These are phyloP conservation scores for Dentiscutata heterogama DNA, from an alignment of 371 early-diverging fungal species.

Conservation along the genomic window DNA sequence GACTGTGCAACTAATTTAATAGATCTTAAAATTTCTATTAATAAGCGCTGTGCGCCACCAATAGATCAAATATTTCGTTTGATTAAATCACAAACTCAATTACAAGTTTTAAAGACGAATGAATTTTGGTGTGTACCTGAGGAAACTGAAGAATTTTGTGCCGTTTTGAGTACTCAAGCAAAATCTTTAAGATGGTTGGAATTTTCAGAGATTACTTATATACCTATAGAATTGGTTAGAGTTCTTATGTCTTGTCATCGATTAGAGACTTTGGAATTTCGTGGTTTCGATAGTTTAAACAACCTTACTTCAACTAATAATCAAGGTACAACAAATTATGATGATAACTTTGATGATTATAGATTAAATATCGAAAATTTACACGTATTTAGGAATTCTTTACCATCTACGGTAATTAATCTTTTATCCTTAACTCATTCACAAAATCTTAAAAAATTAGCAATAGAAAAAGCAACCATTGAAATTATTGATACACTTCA, in stretches of 20 bases:
- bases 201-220: background rate
- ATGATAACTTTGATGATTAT: background rate
- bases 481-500: no score
- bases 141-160: background rate
- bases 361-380: background rate
- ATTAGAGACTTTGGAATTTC: conserved; percentile 9
- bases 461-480: no score
- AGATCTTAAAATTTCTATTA: background rate
- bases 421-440: no score
- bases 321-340: background rate
- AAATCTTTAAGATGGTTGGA: conserved; percentile 3
- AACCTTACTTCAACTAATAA: background rate
- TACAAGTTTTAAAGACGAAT: background rate
- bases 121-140: background rate
- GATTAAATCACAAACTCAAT: background rate
- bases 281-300: background rate
- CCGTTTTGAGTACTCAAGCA: background rate
- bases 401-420: no score
- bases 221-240: background rate
- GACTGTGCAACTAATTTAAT: background rate
- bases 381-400: no score
- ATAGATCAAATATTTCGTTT: conserved; percentile 2
- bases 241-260: background rate
- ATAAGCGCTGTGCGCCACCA: background rate
- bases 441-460: no score